phyloP scores from a whole-genome alignment of 345 rosid species.

The Crucihimalaya himalaica region DNA sequence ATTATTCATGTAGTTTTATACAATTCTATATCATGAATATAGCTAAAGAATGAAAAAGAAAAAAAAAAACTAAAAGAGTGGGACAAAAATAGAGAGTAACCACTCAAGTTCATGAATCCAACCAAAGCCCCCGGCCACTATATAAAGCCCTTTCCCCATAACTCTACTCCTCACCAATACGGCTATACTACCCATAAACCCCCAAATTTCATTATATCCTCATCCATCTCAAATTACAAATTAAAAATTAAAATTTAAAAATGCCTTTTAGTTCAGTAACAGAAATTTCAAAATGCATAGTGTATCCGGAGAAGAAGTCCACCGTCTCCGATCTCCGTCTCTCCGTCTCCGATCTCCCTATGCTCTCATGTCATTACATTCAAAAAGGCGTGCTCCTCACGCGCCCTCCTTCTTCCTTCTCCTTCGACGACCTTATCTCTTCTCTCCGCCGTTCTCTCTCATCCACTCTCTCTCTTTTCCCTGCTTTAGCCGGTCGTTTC shows the following conservation, averaged over 20 bases:
- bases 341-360: constrained; percentile 91
- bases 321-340: constrained; percentile 67
- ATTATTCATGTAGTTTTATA: not conserved
- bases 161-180: constrained; percentile 23
- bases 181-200: not conserved
- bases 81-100: constrained; percentile 26
- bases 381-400: constrained; percentile 87
- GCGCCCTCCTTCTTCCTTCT: constrained; percentile 44
- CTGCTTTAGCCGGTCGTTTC: constrained; percentile 85
- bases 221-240: too few relatives aligned
- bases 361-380: constrained; percentile 97
- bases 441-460: constrained; percentile 70
- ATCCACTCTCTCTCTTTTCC: constrained; percentile 68
- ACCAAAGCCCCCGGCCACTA: constrained; percentile 29
- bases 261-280: constrained; percentile 64
- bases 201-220: not conserved
- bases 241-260: too few relatives aligned
- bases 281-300: constrained; percentile 57
- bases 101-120: constrained; percentile 60
- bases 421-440: constrained; percentile 46
- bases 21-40: not conserved
- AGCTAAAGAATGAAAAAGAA: not conserved
- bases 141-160: constrained; percentile 44
- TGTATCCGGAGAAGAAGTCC: constrained; percentile 55
- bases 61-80: not conserved